A percentile compares a stretch with the other conserved stretches of the same genome.
Conservation (phyloP, 2,329 filamentous ascomycete species). For the Ophiostoma australiae region DNA sequence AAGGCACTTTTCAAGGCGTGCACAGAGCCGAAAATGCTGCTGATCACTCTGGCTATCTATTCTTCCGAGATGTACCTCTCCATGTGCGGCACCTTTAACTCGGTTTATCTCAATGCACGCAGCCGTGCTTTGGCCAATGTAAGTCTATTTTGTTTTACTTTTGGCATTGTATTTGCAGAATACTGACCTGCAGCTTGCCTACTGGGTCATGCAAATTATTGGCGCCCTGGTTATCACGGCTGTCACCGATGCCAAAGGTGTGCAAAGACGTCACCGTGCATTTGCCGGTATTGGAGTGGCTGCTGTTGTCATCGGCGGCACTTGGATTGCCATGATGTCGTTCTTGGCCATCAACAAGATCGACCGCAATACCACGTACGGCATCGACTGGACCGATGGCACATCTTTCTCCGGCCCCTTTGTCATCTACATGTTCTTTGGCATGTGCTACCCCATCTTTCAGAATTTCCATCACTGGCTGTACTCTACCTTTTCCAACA, state of each 20-base stretch:
- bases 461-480: slow-evolving; percentile 23
- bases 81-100: slow-evolving; percentile 18
- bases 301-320: slow-evolving; percentile 9
- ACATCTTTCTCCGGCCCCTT: not conserved
- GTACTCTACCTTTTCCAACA: slow-evolving; percentile 17
- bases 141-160: not conserved
- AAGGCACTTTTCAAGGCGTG: slow-evolving; percentile 11
- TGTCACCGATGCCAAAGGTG: slow-evolving; percentile 17
- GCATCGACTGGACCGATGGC: slow-evolving; percentile 14
- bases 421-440: slow-evolving; percentile 21
- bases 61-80: slow-evolving; percentile 20
- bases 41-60: slow-evolving; percentile 20
- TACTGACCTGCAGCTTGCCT: slow-evolving; percentile 18
- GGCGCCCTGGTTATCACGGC: not conserved
- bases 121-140: not conserved
- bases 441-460: slow-evolving; percentile 16
- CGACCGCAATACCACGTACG: slow-evolving; percentile 5
- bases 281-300: slow-evolving; percentile 15
- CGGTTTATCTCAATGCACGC: not conserved
- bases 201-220: slow-evolving; percentile 20
- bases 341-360: slow-evolving; percentile 16
- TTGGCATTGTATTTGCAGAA: not conserved
- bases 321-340: slow-evolving; percentile 15
- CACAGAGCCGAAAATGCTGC: slow-evolving; percentile 14
- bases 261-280: slow-evolving; percentile 13